A percentile compares a stretch with the other conserved stretches of the same genome.
These are phyloP conservation scores for Irpex lacteus DNA, from an alignment of 1,284 basidiomycete species.

Conservation along the genomic window DNA sequence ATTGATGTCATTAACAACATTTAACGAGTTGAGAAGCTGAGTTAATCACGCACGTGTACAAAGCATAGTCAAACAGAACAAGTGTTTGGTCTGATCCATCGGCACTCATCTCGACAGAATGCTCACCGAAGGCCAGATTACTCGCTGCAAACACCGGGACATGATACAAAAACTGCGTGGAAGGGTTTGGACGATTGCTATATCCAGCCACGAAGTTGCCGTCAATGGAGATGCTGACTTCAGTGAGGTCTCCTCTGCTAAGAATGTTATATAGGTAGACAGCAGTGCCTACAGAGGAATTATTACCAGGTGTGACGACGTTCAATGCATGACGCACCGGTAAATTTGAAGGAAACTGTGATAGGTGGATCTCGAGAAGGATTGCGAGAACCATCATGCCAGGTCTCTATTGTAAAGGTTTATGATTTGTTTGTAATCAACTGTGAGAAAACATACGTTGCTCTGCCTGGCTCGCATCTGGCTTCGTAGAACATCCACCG, in stretches of 20 bases:
- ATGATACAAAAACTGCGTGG: slow-evolving; percentile 2
- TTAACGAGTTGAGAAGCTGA: not conserved
- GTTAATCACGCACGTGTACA: slow-evolving; percentile 7
- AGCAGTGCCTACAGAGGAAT: not conserved
- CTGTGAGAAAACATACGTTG: not conserved
- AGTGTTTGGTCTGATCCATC: slow-evolving; percentile 1
- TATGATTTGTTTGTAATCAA: not conserved
- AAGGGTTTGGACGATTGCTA: not conserved
- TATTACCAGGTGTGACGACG: not conserved
- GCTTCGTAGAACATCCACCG: not conserved
- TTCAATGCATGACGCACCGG: not conserved
- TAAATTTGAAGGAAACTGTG: slow-evolving; percentile 6
- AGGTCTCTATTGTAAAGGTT: not conserved
- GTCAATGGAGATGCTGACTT: slow-evolving; percentile 8
- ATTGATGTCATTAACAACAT: not conserved
- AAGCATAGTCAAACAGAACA: slow-evolving; percentile 10
- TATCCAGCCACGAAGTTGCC: not conserved
- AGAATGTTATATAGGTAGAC: slow-evolving; percentile 8
- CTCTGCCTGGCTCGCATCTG: not conserved
- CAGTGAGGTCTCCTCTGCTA: not conserved
- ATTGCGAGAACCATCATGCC: slow-evolving; percentile 6
- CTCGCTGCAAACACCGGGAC: slow-evolving; percentile 5
- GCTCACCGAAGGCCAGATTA: slow-evolving; percentile 6
- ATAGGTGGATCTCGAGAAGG: slow-evolving; percentile 2
- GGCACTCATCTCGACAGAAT: slow-evolving; percentile 4